Evolutionary conservation across 306 rosid species (phyloP), one percentile per base, ranked within the genome.

Genomic region (Mimosa bimucronata): DNA sequence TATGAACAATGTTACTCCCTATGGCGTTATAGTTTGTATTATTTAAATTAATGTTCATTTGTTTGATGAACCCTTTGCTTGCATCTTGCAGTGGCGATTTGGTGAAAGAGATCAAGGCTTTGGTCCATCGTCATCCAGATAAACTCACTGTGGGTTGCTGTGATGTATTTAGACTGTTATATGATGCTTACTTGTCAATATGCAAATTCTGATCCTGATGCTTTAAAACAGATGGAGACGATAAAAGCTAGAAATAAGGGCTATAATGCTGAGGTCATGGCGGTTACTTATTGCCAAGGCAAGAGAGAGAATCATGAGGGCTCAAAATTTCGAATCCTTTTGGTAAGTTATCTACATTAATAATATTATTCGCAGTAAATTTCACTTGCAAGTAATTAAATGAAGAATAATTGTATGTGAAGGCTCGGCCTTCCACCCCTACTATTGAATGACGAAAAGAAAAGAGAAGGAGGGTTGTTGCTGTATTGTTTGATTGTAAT

Each of bases 111-210:
- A 89, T 96, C 75, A 83, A 81, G 78, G 91, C 81, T 40, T 82
- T 96, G 91, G 99, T 96, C 57, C 78, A 65, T 85, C 98, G 98
- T 65, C 99, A 96, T 77, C 92, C 92, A 1, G 87, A 93, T 72
- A 90, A 77, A 83, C 85, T 96, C 75, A 83, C 84, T 53, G 99
- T 96, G 87, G 80, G 96, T 89, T 64, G 18, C 77, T 44, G 42
- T 83, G 44, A 25, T 45, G 71, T 73, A 26, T 82, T 77, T 80
- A 68, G 38, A 71, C 41, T 68, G 78, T 30, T 9, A 8, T 34
- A 37, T 76, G 75, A 58, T 61, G 76, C 21, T 66, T 77, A 58
- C 52, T 70, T 57, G 84, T 65, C 79, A 80, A 70, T 70, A 74
- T 84, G 79, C 38, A 21, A 28, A 58, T 76, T 79, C 77, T 79